Conservation (phyloP, 768 basidiomycete genomes). For the Naganishia vaughanmartiniae region DNA sequence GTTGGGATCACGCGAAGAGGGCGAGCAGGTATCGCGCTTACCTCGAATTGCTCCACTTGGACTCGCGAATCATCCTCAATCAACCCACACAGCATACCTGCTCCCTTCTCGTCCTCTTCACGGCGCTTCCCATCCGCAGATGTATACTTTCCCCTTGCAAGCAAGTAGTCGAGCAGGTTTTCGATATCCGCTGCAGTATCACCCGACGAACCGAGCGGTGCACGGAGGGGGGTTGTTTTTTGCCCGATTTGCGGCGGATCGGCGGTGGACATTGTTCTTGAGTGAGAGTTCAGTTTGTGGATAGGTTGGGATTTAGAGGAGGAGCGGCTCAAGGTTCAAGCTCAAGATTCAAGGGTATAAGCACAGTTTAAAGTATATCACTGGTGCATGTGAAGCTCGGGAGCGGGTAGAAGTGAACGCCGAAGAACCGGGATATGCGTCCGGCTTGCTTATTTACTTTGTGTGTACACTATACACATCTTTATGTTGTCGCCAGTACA, state of each 20-base stretch:
- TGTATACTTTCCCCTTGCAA: conserved; percentile 1
- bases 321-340: too few relatives aligned
- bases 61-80: conserved; percentile 58
- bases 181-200: not conserved
- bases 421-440: too few relatives aligned
- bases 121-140: not conserved
- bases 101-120: not conserved
- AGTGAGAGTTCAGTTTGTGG: not conserved
- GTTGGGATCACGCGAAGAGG: not conserved
- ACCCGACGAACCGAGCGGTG: conserved; percentile 16
- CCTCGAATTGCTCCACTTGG: conserved; percentile 87
- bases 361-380: not conserved
- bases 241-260: conserved; percentile 21
- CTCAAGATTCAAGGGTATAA: too few relatives aligned
- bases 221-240: conserved; percentile 14
- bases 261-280: not conserved
- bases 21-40: conserved; percentile 50
- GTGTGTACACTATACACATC: too few relatives aligned
- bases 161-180: conserved; percentile 56
- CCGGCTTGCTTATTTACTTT: too few relatives aligned
- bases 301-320: too few relatives aligned
- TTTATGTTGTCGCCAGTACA: too few relatives aligned
- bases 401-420: too few relatives aligned
- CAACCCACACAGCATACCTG: not conserved
- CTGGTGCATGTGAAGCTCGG: not conserved